Evolutionary conservation across 1,284 basidiomycete genomes (phyloP), one percentile per base, ranked within the genome.

Genomic region (Microbotryum violaceum): DNA sequence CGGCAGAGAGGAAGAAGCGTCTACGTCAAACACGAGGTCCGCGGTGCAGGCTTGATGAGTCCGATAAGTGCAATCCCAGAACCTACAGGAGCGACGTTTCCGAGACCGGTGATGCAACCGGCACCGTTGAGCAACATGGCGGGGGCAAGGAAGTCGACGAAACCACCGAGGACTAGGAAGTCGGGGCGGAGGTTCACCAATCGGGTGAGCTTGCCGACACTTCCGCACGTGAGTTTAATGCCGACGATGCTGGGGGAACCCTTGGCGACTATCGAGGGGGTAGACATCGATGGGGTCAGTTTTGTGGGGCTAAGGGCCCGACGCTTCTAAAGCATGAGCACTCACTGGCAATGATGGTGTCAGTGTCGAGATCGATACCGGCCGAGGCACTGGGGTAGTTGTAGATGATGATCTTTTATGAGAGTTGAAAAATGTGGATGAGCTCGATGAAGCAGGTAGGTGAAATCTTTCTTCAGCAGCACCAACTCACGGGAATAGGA

Each of bases 341-440:
- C 67, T 29, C 20, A 62, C 64, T 64, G 2, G 81, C 79, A 58
- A 80, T 80, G 70, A 96, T 82, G 56, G 83, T 81, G 74, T 93
- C 90, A 0, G 88, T 89, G 74, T 89, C 86, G 59, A 94, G 83
- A 74, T 96, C 89, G 68, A 90, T 82, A 12, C 91, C 90, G 0
- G 88, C 84, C 0, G 89, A 88, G 14, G 78, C 78, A 14, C 77
- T 77, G 42, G 91, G 88, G 78, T 60, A 93, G 77, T 93, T 93
- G 81, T 94, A 94, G 56, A 93, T 81, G 85, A 94, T 86, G 44
- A 68, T 25, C 66, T 67, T 25, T 2, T 2, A 0, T 10, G n/a
- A 3, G 20, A 12, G 4, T 14, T 18, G 8, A 16, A 8, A 5
- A 20, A 12, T 7, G 27, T 20, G 6, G 10, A 8, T 9, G 3